A percentile compares a stretch with the other conserved stretches of the same genome.
These are phyloP conservation scores for Incumbomyces delicatus DNA, from an alignment of 2,329 filamentous ascomycete species.

Conservation along the genomic window DNA sequence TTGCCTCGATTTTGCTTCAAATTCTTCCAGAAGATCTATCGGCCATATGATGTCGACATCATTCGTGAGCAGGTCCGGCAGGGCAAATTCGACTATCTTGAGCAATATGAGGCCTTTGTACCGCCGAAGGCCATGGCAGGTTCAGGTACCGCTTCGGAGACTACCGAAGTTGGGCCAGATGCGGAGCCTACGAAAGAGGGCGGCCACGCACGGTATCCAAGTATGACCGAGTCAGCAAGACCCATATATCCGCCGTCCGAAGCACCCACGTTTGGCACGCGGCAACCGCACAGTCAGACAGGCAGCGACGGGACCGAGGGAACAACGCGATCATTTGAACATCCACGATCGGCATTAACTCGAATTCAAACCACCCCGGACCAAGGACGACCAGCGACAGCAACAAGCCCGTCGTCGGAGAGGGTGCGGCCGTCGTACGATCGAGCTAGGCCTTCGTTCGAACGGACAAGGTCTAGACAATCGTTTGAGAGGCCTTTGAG, in stretches of 20 bases:
- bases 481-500: slow-evolving; percentile 36
- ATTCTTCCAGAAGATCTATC: slow-evolving; percentile 83
- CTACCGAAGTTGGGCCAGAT: slow-evolving; percentile 31
- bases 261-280: slow-evolving; percentile 63
- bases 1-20: slow-evolving; percentile 84
- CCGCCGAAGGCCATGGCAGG: slow-evolving; percentile 38
- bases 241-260: slow-evolving; percentile 91
- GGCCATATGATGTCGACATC: slow-evolving; percentile 87
- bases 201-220: slow-evolving; percentile 37
- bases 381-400: background rate
- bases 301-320: slow-evolving; percentile 92
- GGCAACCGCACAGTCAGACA: slow-evolving; percentile 75
- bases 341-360: background rate
- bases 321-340: slow-evolving; percentile 37
- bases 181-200: slow-evolving; percentile 37
- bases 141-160: slow-evolving; percentile 51
- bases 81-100: slow-evolving; percentile 71
- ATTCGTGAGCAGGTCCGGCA: slow-evolving; percentile 81
- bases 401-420: slow-evolving; percentile 50
- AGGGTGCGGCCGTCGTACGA: slow-evolving; percentile 77
- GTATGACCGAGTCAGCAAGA: slow-evolving; percentile 74
- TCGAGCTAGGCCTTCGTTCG: slow-evolving; percentile 75
- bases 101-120: slow-evolving; percentile 43
- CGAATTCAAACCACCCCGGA: background rate
- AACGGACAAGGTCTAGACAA: slow-evolving; percentile 41